Evolutionary conservation across 1,139 yeast species (phyloP).

Genomic region (Entelexis sorbosivorans): DNA sequence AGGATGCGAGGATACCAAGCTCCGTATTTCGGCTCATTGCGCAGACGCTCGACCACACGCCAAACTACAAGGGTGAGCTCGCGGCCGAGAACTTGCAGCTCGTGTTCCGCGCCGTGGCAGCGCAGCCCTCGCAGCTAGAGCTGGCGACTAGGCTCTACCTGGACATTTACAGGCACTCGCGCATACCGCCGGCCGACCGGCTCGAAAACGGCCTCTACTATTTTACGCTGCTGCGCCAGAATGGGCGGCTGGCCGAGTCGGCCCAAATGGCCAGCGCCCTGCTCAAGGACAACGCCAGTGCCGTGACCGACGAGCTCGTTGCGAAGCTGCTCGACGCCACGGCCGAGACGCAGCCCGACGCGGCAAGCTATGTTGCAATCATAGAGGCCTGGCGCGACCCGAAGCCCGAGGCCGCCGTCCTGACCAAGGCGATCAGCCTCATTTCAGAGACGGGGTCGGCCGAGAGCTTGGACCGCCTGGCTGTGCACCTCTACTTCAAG

Average conservation of each 20-base stretch:
- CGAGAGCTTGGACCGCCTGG: constrained; percentile 10
- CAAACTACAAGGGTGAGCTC: constrained; percentile 9
- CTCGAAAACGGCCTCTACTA: constrained; percentile 23
- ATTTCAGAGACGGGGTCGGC: neutral
- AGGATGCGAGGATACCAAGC: constrained; percentile 8
- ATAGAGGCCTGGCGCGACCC: neutral
- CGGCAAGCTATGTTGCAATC: neutral
- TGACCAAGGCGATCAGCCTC: neutral
- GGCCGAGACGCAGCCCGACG: neutral
- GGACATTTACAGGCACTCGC: constrained; percentile 17
- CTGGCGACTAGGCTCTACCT: constrained; percentile 24
- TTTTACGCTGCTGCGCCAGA: constrained; percentile 21
- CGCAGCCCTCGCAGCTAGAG: constrained; percentile 7
- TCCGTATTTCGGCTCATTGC: constrained; percentile 14
- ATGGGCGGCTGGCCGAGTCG: constrained; percentile 23
- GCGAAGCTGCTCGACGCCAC: neutral
- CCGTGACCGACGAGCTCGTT: constrained; percentile 7
- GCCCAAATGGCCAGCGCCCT: constrained; percentile 22
- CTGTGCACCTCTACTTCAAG: constrained; percentile 5
- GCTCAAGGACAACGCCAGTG: constrained; percentile 8
- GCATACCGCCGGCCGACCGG: constrained; percentile 10
- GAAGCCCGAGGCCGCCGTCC: neutral
- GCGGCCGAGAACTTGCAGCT: constrained; percentile 13
- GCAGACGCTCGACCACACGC: constrained; percentile 7
- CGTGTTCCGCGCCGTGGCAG: constrained; percentile 17